Evolutionary conservation across 2,329 filamentous ascomycete genomes (phyloP).

Genomic region (Tolypocladium ovalisporum): DNA sequence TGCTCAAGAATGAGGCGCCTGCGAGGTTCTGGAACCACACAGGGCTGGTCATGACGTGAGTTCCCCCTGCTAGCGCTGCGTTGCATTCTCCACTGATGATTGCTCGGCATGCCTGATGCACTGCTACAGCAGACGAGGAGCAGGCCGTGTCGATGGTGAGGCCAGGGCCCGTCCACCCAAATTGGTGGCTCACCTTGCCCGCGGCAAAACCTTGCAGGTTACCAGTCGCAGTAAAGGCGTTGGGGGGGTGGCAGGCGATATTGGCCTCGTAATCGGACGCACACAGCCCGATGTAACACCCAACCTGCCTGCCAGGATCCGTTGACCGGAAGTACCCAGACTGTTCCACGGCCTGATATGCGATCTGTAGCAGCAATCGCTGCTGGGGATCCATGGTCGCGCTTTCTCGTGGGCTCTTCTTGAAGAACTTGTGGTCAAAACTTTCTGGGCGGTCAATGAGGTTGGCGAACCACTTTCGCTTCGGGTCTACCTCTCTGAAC

Average conservation of each 20-base stretch:
- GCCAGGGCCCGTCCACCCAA: slow-evolving; percentile 26
- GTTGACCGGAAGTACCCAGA: slow-evolving; percentile 9
- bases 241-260: slow-evolving; percentile 21
- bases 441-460: slow-evolving; percentile 10
- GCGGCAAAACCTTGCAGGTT: slow-evolving; percentile 19
- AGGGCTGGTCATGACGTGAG: slow-evolving; percentile 23
- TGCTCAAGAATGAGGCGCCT: slow-evolving; percentile 14
- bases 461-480: slow-evolving; percentile 10
- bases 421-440: slow-evolving; percentile 31
- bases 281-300: slow-evolving; percentile 25
- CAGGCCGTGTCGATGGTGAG: slow-evolving; percentile 27
- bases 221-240: slow-evolving; percentile 26
- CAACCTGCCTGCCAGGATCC: slow-evolving; percentile 7
- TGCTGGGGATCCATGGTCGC: slow-evolving; percentile 28
- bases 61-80: slow-evolving; percentile 26
- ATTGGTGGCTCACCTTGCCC: slow-evolving; percentile 23
- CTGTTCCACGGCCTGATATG: slow-evolving; percentile 28
- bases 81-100: slow-evolving; percentile 19
- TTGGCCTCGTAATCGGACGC: slow-evolving; percentile 29
- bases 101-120: slow-evolving; percentile 20
- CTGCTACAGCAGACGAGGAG: slow-evolving; percentile 22
- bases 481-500: neutral
- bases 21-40: slow-evolving; percentile 12
- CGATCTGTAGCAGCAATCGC: slow-evolving; percentile 23
- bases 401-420: slow-evolving; percentile 22